phyloP scores from a whole-genome alignment of 2,329 filamentous ascomycete genomes.

The Fusarium sp. region DNA sequence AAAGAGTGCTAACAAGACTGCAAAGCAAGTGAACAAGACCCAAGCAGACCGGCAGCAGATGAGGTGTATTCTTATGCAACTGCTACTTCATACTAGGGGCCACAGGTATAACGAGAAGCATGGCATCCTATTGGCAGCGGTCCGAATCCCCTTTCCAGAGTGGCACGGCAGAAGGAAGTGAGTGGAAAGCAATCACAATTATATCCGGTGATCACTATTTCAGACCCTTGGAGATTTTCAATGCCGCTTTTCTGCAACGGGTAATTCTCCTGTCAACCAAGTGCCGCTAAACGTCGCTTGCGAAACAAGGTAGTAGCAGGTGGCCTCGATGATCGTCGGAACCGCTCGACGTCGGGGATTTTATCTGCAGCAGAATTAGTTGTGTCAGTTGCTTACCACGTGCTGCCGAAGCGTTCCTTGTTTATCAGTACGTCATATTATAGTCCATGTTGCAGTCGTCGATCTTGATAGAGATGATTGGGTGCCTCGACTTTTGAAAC shows the following conservation, averaged over 20 bases:
- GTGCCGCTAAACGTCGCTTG: not conserved
- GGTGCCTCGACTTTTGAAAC: not conserved
- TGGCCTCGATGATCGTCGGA: conserved; percentile 3
- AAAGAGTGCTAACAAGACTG: conserved; percentile 23
- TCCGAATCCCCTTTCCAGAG: conserved; percentile 11
- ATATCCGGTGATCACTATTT: conserved; percentile 33
- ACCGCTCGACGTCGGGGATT: conserved; percentile 10
- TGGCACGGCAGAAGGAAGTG: conserved; percentile 3
- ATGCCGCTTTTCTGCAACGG: not conserved
- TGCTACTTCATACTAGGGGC: not conserved
- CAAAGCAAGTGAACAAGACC: not conserved
- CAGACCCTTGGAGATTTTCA: not conserved
- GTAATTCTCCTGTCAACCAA: conserved; percentile 14
- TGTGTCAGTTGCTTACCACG: not conserved
- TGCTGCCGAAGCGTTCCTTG: not conserved
- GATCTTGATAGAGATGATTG: not conserved
- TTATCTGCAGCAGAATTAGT: conserved; percentile 6
- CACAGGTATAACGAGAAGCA: not conserved
- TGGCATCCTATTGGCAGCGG: not conserved
- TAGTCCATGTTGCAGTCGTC: not conserved
- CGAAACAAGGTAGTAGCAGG: conserved; percentile 8
- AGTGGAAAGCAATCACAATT: conserved; percentile 11
- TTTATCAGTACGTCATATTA: not conserved
- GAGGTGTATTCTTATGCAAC: conserved; percentile 6
- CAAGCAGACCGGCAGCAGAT: not conserved